A percentile compares a stretch with the other conserved stretches of the same genome.
Evolutionary conservation across 768 basidiomycete species (phyloP).

Genomic region (Dacryopinax spathularia): DNA sequence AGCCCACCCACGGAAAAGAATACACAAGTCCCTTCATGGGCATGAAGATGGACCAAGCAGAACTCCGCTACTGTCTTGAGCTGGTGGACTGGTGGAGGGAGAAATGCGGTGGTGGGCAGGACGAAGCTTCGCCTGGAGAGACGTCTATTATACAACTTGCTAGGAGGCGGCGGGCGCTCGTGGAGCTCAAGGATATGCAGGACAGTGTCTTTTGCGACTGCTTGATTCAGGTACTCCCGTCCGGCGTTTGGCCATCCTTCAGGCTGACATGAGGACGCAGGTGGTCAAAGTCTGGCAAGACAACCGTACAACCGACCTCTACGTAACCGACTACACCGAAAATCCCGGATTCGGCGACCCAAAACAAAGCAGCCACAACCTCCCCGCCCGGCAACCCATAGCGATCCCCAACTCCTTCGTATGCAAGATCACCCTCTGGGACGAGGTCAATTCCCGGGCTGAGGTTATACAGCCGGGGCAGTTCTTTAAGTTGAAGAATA

Average conservation of each 20-base stretch:
- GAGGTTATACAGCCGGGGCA: not conserved
- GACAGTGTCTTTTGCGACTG: conserved; percentile 1
- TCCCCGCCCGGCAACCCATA: not conserved
- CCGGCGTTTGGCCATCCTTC: too few species aligned
- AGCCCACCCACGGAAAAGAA: not conserved
- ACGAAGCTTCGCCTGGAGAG: too few species aligned
- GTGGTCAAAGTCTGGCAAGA: not conserved
- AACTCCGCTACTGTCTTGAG: not conserved
- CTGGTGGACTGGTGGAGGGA: not conserved
- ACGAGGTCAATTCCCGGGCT: not conserved
- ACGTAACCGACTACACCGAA: not conserved
- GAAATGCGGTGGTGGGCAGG: not conserved
- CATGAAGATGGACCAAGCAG: not conserved
- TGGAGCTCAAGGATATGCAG: not conserved
- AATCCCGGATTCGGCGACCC: conserved; percentile 2
- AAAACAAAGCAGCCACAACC: not conserved
- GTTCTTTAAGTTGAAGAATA: not conserved
- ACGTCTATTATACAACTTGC: not conserved
- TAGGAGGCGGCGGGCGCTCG: not conserved
- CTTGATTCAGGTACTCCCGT: not conserved
- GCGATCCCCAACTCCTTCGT: not conserved
- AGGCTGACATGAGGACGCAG: too few species aligned
- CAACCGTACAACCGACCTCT: not conserved
- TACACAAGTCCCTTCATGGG: not conserved
- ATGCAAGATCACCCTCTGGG: conserved; percentile 1